phyloP scores from a whole-genome alignment of 805 yeast genomes.

The Hanseniaspora clermontiae region DNA sequence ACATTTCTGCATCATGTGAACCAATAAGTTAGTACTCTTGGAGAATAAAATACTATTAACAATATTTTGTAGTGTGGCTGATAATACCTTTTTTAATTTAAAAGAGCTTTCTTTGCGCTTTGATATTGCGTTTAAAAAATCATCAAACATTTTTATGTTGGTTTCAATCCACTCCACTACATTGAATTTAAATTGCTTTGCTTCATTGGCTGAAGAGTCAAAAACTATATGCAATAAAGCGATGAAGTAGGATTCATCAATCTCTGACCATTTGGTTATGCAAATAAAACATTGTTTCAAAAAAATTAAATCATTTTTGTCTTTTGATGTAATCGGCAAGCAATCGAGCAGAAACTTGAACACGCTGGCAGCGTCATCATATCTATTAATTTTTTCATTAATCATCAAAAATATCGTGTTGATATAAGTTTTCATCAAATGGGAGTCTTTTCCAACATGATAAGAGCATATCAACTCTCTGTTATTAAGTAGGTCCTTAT shows the following conservation, averaged over 20 bases:
- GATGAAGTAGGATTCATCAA: not conserved
- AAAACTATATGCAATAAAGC: not conserved
- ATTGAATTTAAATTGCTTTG: not conserved
- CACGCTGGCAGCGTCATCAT: not conserved
- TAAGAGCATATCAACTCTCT: not conserved
- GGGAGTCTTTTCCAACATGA: not conserved
- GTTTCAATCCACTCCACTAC: not conserved
- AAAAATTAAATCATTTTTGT: not conserved
- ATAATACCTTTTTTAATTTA: not conserved
- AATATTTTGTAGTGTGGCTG: not conserved
- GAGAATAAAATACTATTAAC: not conserved
- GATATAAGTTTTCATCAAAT: not conserved
- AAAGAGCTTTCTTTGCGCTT: not conserved
- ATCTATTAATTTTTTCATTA: not conserved
- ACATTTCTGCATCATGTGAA: slow-evolving; percentile 5
- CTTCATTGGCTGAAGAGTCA: not conserved
- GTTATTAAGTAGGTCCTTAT: not conserved
- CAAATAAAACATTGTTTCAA: not conserved
- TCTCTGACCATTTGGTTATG: not conserved
- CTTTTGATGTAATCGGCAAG: not conserved
- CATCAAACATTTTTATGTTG: slow-evolving; percentile 3
- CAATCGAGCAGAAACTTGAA: not conserved
- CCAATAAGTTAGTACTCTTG: not conserved
- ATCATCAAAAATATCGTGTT: not conserved
- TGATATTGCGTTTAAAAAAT: not conserved